Evolutionary conservation across 2,329 filamentous ascomycete genomes (phyloP), one percentile per base, ranked within the genome.

Genomic region (Stachybotrys elegans): DNA sequence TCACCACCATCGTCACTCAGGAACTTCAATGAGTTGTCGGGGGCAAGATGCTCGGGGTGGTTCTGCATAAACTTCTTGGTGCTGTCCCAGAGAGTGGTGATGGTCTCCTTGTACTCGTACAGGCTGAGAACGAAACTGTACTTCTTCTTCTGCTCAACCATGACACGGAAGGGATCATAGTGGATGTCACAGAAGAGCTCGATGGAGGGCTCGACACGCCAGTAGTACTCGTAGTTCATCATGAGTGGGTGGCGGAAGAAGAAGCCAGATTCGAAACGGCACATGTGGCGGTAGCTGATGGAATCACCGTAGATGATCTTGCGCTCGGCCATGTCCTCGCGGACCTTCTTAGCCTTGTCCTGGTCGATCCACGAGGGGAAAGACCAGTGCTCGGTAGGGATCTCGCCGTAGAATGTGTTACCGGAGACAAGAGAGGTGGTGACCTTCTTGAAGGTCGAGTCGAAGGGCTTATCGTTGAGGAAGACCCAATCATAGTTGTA

Each of bases 401-500:
- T 97, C 63, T 85, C 75, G 63, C 91, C 93, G 63, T 96, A 98
- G 64, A 87, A 81, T 37, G 93, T 91, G 56, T 81, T 95, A 45
- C 93, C 93, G 12, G 92, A 97, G n/a, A 94, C 86, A 29, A 98
- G 78, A 2, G 89, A 84, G 5, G 79, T 78, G 4, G 93, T 98
- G 52, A 97, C 77, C 67, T 89, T 92, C 68, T 91, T 97, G 77
- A 98, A 98, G 9, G 82, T 83, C 4, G 88, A 86, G 61, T 95
- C 87, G 60, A 98, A 98, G 1, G 90, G 88, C 65, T 91, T 82
- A 63, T 98, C 93, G 69, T 98, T 98, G 49, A 98, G 74, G 72
- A 98, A 98, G 43, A 98, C 92, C 94, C 94, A 98, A 64, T 97
- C 92, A 70, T 98, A 98, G 73, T 95, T 84, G 73, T 87, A 97